These are phyloP conservation scores for Cercospora janseana DNA, from an alignment of 2,329 filamentous ascomycete genomes.

Conservation along the genomic window DNA sequence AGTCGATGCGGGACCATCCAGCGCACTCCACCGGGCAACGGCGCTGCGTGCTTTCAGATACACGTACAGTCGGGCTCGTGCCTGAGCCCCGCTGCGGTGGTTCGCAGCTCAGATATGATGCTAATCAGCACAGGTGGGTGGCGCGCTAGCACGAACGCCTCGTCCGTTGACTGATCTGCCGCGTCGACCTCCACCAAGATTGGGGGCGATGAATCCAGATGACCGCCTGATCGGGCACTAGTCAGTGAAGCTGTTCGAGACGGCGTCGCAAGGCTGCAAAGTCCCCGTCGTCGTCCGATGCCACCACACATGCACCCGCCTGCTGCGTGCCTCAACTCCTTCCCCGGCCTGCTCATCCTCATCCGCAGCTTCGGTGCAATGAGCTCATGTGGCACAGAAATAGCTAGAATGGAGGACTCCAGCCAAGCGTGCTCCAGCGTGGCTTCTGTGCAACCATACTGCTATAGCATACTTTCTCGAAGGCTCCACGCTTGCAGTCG, in stretches of 20 bases:
- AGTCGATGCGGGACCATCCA: too few species aligned
- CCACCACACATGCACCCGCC: too few species aligned
- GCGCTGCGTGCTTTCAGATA: background rate
- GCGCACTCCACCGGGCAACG: too few species aligned
- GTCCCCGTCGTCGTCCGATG: too few species aligned
- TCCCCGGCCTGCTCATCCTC: background rate
- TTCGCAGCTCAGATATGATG: slow-evolving; percentile 6
- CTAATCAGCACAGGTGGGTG: slow-evolving; percentile 1
- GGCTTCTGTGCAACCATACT: slow-evolving; percentile 2
- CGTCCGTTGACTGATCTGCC: too few species aligned
- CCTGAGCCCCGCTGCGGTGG: background rate
- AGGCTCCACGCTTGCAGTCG: slow-evolving; percentile 4
- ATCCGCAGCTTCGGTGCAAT: background rate
- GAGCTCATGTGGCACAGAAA: background rate
- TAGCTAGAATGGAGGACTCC: slow-evolving; percentile 1
- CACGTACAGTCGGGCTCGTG: background rate
- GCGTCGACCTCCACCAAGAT: background rate
- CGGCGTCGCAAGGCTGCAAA: too few species aligned
- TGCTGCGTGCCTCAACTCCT: too few species aligned
- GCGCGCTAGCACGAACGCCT: too few species aligned
- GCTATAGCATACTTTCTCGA: background rate
- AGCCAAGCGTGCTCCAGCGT: background rate
- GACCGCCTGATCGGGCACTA: too few species aligned
- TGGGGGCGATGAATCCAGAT: too few species aligned
- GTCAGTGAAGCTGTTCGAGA: too few species aligned